These are phyloP conservation scores for Ambrosia hybrid DNA, from an alignment of 140 eudicot species.

Conservation along the genomic window DNA sequence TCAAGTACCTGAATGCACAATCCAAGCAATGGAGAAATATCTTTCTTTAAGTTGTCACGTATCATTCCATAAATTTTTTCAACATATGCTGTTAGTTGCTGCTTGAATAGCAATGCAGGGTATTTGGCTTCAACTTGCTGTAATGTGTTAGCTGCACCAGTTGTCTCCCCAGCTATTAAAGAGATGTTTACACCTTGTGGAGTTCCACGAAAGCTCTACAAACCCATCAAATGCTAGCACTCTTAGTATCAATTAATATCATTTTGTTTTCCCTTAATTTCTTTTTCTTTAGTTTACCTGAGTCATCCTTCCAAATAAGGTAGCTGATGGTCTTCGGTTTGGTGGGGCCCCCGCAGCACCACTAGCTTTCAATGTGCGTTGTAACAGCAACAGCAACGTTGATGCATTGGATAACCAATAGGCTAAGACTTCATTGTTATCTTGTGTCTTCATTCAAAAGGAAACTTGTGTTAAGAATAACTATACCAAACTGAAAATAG, in stretches of 20 bases:
- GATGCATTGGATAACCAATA: constrained; percentile 97
- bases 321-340: constrained; percentile 68
- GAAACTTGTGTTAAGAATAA: background rate
- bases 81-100: constrained; percentile 83
- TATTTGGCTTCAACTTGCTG: constrained; percentile 89
- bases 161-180: constrained; percentile 44
- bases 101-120: constrained; percentile 89
- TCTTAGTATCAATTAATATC: constrained; percentile 4
- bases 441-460: constrained; percentile 66
- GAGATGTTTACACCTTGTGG: constrained; percentile 81
- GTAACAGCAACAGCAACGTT: constrained; percentile 67
- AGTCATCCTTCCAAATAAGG: constrained; percentile 85
- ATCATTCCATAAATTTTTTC: constrained; percentile 96
- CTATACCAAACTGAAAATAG: background rate
- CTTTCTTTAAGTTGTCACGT: constrained; percentile 76
- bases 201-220: constrained; percentile 82
- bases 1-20: constrained; percentile 77
- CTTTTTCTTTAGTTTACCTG: constrained; percentile 45
- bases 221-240: constrained; percentile 14
- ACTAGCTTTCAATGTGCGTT: constrained; percentile 84
- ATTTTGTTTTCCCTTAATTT: background rate
- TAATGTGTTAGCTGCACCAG: constrained; percentile 50
- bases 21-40: constrained; percentile 80
- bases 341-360: constrained; percentile 91
- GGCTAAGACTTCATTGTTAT: constrained; percentile 73